Conservation (phyloP, 495 filamentous ascomycete genomes). For the Pseudomonodictys pantanalensis region DNA sequence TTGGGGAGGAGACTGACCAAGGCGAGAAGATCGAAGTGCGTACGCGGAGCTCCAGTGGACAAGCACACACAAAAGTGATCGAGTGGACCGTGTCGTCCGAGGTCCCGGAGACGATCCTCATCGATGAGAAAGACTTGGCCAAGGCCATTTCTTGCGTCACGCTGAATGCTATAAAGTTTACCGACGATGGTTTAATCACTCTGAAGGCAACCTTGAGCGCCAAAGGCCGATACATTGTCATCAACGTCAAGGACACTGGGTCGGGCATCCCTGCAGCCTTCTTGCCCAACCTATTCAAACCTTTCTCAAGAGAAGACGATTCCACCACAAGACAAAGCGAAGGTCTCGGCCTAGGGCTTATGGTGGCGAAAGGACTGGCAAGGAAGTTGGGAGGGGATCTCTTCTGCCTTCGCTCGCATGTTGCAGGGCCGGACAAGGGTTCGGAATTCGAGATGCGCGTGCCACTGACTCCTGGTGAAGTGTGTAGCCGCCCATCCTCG, state of each 20-base stretch:
- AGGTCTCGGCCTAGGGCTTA: conserved; percentile 69
- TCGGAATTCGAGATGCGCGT: conserved; percentile 74
- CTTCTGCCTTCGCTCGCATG: conserved; percentile 64
- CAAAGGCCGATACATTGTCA: conserved; percentile 55
- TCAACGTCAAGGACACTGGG: conserved; percentile 67
- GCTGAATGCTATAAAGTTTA: conserved; percentile 79
- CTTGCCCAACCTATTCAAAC: conserved; percentile 68
- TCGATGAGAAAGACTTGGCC: conserved; percentile 69
- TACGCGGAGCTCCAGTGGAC: conserved; percentile 57
- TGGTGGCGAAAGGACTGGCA: conserved; percentile 74
- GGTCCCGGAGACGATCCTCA: conserved; percentile 64
- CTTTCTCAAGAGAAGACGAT: conserved; percentile 70
- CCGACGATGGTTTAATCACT: conserved; percentile 64
- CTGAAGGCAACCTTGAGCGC: conserved; percentile 54
- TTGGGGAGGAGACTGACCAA: conserved; percentile 55
- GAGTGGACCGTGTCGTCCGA: conserved; percentile 64
- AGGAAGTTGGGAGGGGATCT: conserved; percentile 75
- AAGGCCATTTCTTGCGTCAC: conserved; percentile 73
- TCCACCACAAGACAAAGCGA: conserved; percentile 70
- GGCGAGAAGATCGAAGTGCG: conserved; percentile 69
- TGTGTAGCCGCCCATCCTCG: conserved; percentile 37
- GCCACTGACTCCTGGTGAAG: conserved; percentile 54
- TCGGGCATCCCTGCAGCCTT: conserved; percentile 70
- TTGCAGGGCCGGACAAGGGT: conserved; percentile 62
- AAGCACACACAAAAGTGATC: conserved; percentile 58